Conservation (phyloP, 495 filamentous ascomycete species). For the Mytilinidion resinicola region DNA sequence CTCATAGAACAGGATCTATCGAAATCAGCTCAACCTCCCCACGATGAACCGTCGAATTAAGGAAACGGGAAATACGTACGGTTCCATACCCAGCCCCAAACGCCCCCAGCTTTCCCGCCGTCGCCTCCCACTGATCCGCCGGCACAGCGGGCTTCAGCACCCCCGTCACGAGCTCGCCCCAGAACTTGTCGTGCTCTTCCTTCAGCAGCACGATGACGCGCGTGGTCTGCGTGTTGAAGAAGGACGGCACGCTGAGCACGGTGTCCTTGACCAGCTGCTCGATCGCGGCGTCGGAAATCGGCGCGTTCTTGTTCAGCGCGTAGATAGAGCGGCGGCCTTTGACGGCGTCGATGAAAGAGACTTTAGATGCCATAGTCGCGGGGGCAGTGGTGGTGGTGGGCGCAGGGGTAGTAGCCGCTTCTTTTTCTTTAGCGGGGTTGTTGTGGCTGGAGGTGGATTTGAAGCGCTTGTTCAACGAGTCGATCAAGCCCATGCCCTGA, state of each 20-base stretch:
- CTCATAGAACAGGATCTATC: constrained; percentile 59
- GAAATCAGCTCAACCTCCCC: constrained; percentile 2
- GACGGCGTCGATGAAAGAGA: constrained; percentile 47
- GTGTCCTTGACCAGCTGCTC: constrained; percentile 49
- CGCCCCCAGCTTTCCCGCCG: constrained; percentile 42
- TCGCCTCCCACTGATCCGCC: constrained; percentile 46
- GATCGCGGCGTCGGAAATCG: constrained; percentile 48
- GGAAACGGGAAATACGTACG: constrained; percentile 35
- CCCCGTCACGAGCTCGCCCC: constrained; percentile 47
- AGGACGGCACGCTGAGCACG: constrained; percentile 50
- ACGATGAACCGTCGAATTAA: not conserved
- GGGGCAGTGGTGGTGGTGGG: constrained; percentile 7
- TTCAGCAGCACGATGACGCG: constrained; percentile 56
- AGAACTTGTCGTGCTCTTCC: constrained; percentile 59
- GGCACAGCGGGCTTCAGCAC: constrained; percentile 53
- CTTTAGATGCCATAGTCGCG: constrained; percentile 21
- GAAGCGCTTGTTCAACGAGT: not conserved
- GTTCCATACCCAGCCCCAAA: constrained; percentile 56
- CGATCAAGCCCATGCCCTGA: not conserved
- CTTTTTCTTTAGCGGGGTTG: not conserved
- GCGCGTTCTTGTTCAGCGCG: constrained; percentile 49
- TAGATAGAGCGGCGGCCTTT: constrained; percentile 55
- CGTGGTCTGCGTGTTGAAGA: constrained; percentile 63
- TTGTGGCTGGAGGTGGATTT: not conserved
- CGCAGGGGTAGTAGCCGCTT: not conserved